A percentile compares a stretch with the other conserved stretches of the same genome.
These are phyloP conservation scores for Mucuna pruriens DNA, from an alignment of 306 rosid species.

Conservation along the genomic window DNA sequence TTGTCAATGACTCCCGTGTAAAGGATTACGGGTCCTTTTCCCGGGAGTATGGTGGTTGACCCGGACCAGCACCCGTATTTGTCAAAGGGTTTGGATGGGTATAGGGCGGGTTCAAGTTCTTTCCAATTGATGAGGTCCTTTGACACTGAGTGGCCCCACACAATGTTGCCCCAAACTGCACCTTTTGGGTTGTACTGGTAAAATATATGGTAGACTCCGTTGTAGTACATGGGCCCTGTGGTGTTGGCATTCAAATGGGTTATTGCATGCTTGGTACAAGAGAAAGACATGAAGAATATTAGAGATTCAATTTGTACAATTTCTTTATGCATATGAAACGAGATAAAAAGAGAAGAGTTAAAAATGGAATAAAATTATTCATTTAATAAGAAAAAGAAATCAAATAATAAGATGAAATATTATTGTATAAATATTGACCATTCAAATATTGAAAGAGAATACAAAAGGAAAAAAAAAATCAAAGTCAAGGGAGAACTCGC, in stretches of 20 bases:
- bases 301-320: background rate
- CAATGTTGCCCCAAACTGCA: constrained; percentile 93
- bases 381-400: background rate
- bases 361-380: background rate
- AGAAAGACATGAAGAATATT: background rate
- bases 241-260: background rate
- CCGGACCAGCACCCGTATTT: constrained; percentile 93
- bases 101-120: constrained; percentile 59
- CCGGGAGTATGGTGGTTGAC: constrained; percentile 72
- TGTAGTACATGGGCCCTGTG: constrained; percentile 79
- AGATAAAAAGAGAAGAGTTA: background rate
- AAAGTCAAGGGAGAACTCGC: background rate
- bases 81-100: constrained; percentile 78
- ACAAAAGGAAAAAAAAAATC: background rate
- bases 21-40: constrained; percentile 67
- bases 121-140: constrained; percentile 79
- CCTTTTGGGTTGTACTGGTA: constrained; percentile 91
- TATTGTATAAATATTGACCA: background rate
- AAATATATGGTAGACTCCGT: constrained; percentile 79
- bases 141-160: constrained; percentile 92
- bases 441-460: background rate
- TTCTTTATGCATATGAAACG: background rate
- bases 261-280: background rate
- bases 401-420: no score
- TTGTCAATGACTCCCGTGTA: constrained; percentile 72